These are phyloP conservation scores for Urostyla sp. DNA, from an alignment of 73 alveolate genomes.

Conservation along the genomic window DNA sequence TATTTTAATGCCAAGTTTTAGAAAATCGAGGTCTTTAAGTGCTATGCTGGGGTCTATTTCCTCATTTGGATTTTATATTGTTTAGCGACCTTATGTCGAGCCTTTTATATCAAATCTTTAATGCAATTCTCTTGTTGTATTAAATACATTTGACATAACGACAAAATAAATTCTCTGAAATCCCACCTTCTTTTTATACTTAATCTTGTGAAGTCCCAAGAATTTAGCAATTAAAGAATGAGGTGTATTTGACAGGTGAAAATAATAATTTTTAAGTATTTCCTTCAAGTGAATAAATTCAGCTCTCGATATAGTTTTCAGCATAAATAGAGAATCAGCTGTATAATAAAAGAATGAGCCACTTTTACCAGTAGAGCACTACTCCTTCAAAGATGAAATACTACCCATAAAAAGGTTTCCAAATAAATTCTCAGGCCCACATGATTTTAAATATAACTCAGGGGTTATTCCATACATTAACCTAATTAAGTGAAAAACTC, in stretches of 20 bases:
- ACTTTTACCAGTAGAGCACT: conserved; percentile 82
- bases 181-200: conserved; percentile 45
- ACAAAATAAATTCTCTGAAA: conserved; percentile 75
- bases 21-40: conserved; percentile 89
- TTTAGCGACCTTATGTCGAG: conserved; percentile 70
- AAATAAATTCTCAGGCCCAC: conserved; percentile 83
- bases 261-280: conserved; percentile 69
- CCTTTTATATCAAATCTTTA: conserved; percentile 77
- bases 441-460: conserved; percentile 75
- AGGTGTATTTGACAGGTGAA: conserved; percentile 85
- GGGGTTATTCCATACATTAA: conserved; percentile 70
- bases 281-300: conserved; percentile 73
- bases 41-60: conserved; percentile 81
- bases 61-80: conserved; percentile 69
- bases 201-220: conserved; percentile 84
- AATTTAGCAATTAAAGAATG: conserved; percentile 83
- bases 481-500: conserved; percentile 72
- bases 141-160: conserved; percentile 93
- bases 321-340: conserved; percentile 80
- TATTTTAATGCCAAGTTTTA: conserved; percentile 69
- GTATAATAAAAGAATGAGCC: conserved; percentile 87
- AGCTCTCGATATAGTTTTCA: conserved; percentile 74
- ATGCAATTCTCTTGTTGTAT: conserved; percentile 85
- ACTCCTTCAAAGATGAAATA: conserved; percentile 69
- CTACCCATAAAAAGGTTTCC: conserved; percentile 82